Conservation (phyloP, 768 basidiomycete species). For the Termitomyces sp. region DNA sequence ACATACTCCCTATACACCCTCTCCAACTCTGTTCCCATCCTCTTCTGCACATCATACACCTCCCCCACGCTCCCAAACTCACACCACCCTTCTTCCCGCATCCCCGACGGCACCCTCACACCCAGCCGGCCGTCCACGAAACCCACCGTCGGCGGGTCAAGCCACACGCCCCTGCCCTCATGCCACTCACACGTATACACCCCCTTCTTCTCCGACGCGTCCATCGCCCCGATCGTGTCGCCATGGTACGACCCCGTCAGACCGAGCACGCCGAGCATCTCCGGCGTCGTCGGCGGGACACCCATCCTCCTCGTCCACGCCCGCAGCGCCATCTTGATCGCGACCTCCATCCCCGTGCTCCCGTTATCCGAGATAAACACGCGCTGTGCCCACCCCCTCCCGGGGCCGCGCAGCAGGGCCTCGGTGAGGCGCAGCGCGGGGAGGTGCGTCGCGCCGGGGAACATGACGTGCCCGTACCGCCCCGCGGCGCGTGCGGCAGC, state of each 20-base stretch:
- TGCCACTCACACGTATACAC: constrained; percentile 98
- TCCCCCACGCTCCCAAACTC: constrained; percentile 45
- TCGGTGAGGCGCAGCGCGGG: constrained; percentile 87
- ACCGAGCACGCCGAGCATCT: constrained; percentile 74
- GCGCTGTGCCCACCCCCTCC: constrained; percentile 85
- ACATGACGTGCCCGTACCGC: constrained; percentile 96
- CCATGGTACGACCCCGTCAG: constrained; percentile 94
- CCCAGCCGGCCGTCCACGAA: constrained; percentile 56
- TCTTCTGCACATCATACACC: constrained; percentile 67
- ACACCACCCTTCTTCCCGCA: constrained; percentile 15
- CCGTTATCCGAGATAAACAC: constrained; percentile 96
- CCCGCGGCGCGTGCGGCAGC: constrained; percentile 90
- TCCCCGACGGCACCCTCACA: constrained; percentile 51
- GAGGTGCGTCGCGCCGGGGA: constrained; percentile 81
- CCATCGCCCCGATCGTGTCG: constrained; percentile 97
- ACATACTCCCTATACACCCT: constrained; percentile 61
- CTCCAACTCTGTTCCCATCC: constrained; percentile 62
- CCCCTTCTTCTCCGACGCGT: constrained; percentile 80
- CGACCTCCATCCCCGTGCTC: constrained; percentile 96
- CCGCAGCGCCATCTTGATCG: constrained; percentile 92
- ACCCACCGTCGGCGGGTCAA: constrained; percentile 81
- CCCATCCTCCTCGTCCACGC: constrained; percentile 40
- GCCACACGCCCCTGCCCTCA: constrained; percentile 87
- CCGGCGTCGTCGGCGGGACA: constrained; percentile 20
- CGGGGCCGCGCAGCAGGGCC: constrained; percentile 75